These are phyloP conservation scores for Thielaviopsis ethacetica DNA, from an alignment of 2,329 filamentous ascomycete species.

Conservation along the genomic window DNA sequence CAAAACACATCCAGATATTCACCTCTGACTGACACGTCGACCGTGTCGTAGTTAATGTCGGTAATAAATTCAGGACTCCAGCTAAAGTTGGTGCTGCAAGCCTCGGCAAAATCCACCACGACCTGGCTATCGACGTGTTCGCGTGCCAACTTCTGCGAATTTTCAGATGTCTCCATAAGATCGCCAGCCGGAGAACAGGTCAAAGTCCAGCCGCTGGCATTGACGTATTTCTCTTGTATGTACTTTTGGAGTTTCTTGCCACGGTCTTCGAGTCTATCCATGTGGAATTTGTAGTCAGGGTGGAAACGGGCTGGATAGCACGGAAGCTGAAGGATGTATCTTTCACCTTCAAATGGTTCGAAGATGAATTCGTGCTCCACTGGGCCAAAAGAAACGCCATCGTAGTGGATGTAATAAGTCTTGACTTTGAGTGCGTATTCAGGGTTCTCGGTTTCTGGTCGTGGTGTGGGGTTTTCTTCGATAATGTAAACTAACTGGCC, in stretches of 20 bases:
- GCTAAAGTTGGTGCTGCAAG: slow-evolving; percentile 19
- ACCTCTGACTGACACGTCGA: not conserved
- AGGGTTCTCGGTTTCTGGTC: no score
- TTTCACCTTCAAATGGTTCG: slow-evolving; percentile 22
- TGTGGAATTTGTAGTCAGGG: slow-evolving; percentile 20
- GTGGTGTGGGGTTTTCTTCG: not conserved
- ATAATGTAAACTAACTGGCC: not conserved
- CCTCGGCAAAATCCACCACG: slow-evolving; percentile 26
- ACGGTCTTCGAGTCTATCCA: slow-evolving; percentile 19
- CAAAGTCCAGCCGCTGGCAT: slow-evolving; percentile 27
- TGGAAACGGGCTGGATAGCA: slow-evolving; percentile 25
- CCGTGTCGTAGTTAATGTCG: not conserved
- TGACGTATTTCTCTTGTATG: slow-evolving; percentile 22
- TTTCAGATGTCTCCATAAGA: slow-evolving; percentile 17
- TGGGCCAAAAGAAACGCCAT: slow-evolving; percentile 23
- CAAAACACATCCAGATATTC: slow-evolving; percentile 24
- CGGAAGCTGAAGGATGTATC: slow-evolving; percentile 22
- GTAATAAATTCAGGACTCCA: slow-evolving; percentile 17
- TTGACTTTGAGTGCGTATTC: slow-evolving; percentile 21
- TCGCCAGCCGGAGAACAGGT: slow-evolving; percentile 21
- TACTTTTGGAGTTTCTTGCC: slow-evolving; percentile 21
- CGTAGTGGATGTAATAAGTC: slow-evolving; percentile 27
- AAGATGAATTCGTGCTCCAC: slow-evolving; percentile 24
- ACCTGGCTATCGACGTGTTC: slow-evolving; percentile 27
- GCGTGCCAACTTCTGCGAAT: slow-evolving; percentile 22